Percentiles rank a stretch among this genome's conserved stretches.
Evolutionary conservation across 805 yeast species (phyloP).

Genomic region (Candida arabinofermentans): DNA sequence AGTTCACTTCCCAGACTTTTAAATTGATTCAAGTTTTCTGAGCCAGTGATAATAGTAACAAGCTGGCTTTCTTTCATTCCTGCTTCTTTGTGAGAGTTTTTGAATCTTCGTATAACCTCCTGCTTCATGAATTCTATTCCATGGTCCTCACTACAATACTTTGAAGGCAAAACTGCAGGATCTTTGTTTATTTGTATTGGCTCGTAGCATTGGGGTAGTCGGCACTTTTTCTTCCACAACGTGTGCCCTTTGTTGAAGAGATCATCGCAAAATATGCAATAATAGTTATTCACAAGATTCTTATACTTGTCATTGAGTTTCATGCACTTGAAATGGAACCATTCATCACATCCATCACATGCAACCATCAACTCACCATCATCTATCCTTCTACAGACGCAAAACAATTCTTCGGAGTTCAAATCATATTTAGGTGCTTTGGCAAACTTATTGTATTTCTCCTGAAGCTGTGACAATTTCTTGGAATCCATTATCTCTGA

Average conservation of each 20-base stretch:
- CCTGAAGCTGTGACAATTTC: conserved; percentile 21
- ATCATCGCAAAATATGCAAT: conserved; percentile 67
- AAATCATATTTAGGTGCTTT: conserved; percentile 37
- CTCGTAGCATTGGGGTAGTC: conserved; percentile 50
- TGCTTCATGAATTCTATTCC: conserved; percentile 46
- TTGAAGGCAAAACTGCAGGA: conserved; percentile 38
- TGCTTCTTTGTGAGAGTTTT: conserved; percentile 5
- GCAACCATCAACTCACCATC: conserved; percentile 84
- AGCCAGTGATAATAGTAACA: conserved; percentile 13
- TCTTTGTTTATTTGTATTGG: conserved; percentile 40
- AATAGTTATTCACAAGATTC: conserved; percentile 58
- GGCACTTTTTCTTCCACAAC: conserved; percentile 74
- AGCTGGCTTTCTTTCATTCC: conserved; percentile 10
- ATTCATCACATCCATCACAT: conserved; percentile 92
- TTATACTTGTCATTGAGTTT: conserved; percentile 47
- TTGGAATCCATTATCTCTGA: background rate
- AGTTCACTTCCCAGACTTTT: conserved; percentile 33
- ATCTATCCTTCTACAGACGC: conserved; percentile 77
- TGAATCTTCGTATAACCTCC: conserved; percentile 21
- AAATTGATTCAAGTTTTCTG: conserved; percentile 20
- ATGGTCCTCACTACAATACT: conserved; percentile 74
- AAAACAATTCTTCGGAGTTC: conserved; percentile 62
- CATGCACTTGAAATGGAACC: conserved; percentile 88
- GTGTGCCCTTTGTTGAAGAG: conserved; percentile 46
- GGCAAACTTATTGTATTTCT: conserved; percentile 26